These are phyloP conservation scores for Berberis thunbergii DNA, from an alignment of 164 flowering plant genomes.

Conservation along the genomic window DNA sequence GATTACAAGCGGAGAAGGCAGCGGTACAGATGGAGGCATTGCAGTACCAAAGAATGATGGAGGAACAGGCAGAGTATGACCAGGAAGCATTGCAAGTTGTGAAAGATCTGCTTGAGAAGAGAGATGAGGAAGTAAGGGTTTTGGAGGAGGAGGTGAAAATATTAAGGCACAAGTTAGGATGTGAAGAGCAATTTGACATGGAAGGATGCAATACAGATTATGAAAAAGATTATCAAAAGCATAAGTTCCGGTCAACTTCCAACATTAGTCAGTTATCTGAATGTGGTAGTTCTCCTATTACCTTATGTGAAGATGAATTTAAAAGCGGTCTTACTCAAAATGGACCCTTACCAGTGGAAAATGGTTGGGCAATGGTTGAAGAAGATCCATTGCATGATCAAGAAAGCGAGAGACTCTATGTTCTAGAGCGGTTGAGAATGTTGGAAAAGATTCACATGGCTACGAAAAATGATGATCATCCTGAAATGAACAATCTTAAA, in stretches of 20 bases:
- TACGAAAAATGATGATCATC: neutral
- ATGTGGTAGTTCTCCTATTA: constrained; percentile 14
- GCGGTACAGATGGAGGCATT: constrained; percentile 81
- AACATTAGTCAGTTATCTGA: constrained; percentile 24
- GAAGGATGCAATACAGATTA: constrained; percentile 14
- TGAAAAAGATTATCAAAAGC: constrained; percentile 16
- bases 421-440: constrained; percentile 20
- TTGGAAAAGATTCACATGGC: constrained; percentile 19
- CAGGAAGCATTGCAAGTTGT: constrained; percentile 53
- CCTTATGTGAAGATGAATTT: constrained; percentile 3
- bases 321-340: constrained; percentile 7
- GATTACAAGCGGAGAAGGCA: constrained; percentile 83
- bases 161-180: constrained; percentile 30
- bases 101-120: constrained; percentile 44
- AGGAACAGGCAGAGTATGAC: constrained; percentile 87
- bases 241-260: constrained; percentile 19
- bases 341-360: constrained; percentile 11
- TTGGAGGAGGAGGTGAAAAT: constrained; percentile 45
- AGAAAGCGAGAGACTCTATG: constrained; percentile 26
- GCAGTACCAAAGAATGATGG: constrained; percentile 95
- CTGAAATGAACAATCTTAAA: neutral
- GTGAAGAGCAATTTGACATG: constrained; percentile 7
- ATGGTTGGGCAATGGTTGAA: constrained; percentile 10
- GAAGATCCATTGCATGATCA: constrained; percentile 20
- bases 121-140: constrained; percentile 50